Base-by-base conservation (phyloP, 2,329 filamentous ascomycete genomes). In the Monascus ruber region DNA sequence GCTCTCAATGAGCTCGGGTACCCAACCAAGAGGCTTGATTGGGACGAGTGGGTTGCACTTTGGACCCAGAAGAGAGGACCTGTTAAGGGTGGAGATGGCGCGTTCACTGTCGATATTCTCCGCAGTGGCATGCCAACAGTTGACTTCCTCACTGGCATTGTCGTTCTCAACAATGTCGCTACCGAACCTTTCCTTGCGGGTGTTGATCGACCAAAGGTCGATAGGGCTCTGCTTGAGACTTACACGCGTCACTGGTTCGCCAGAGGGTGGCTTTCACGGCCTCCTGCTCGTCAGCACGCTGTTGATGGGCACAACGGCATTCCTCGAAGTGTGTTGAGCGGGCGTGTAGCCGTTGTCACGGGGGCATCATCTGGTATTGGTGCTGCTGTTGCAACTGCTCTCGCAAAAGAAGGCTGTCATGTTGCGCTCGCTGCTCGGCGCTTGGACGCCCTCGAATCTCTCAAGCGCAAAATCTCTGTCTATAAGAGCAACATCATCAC, bases 221-320 rank as follows among this genome's bases (percentile, higher is more conserved):
- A 87, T 52, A 67, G 63, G 11, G 69, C 75, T 9, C 66, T 89
- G n/a, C 72, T 87, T 5, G 79, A 84, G 57, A 88, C 79, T 0
- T 89, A 89, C 55, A 76, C 81, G 24, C 80, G 84, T 10, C 81
- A 88, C 57, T 89, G 84, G 71, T 88, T 81, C 54, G 81, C 82
- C 11, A 69, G 84, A 57, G 84, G 84, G 34, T 89, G 84, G 84
- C 69, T 89, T 4, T 70, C 76, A 5, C 69, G 66, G 2, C 71
- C 80, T 11, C 83, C 83, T 4, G 65, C 65, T 3, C 70, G 69
- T 5, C 66, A 68, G 8, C 56, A 65, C 35, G 64, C 68, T 36
- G 58, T 66, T 2, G 66, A 66, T 27, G 60, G 59, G 3, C 63
- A 65, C 36, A 60, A 64, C 26, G 66, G 69, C 36, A 10, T 10